These are phyloP conservation scores for Paratrypanosoma confusum DNA, from an alignment of 208 protist species.

Conservation along the genomic window DNA sequence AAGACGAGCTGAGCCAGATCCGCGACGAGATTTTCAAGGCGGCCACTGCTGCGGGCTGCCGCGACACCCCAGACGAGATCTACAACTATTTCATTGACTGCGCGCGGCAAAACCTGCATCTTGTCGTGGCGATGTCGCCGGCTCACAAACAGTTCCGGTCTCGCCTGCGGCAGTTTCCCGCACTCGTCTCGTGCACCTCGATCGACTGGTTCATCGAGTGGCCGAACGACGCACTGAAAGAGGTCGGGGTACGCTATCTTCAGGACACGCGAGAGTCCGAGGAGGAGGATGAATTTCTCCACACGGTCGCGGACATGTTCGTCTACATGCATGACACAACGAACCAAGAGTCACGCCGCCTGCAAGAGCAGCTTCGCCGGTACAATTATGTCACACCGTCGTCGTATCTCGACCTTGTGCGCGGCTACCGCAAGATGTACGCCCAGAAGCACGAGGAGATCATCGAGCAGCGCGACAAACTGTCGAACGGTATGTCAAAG, in stretches of 20 bases:
- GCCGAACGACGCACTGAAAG: slow-evolving; percentile 95
- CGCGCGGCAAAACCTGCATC: slow-evolving; percentile 90
- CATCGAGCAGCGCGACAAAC: slow-evolving; percentile 94
- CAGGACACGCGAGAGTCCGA: slow-evolving; percentile 68
- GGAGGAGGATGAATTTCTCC: slow-evolving; percentile 79
- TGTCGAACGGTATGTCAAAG: slow-evolving; percentile 90
- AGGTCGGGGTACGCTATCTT: slow-evolving; percentile 85
- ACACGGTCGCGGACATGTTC: slow-evolving; percentile 86
- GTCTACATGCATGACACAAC: slow-evolving; percentile 91
- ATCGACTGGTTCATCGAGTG: slow-evolving; percentile 99
- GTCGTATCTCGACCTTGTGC: slow-evolving; percentile 95
- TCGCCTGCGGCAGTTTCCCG: slow-evolving; percentile 97
- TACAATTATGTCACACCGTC: slow-evolving; percentile 98
- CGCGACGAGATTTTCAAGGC: slow-evolving; percentile 87
- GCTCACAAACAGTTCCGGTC: slow-evolving; percentile 92
- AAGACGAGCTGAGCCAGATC: slow-evolving; percentile 92
- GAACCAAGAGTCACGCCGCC: slow-evolving; percentile 68
- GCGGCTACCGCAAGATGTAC: slow-evolving; percentile 91
- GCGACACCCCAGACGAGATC: slow-evolving; percentile 87
- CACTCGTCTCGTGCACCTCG: slow-evolving; percentile 95
- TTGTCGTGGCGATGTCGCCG: slow-evolving; percentile 97
- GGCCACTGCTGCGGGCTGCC: slow-evolving; percentile 73
- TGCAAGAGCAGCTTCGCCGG: slow-evolving; percentile 89
- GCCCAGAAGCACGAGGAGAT: slow-evolving; percentile 89
- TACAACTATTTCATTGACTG: slow-evolving; percentile 96